Base-by-base conservation (phyloP, 192 early-diverging fungal species). In the Phycomyces blakesleeanus region DNA sequence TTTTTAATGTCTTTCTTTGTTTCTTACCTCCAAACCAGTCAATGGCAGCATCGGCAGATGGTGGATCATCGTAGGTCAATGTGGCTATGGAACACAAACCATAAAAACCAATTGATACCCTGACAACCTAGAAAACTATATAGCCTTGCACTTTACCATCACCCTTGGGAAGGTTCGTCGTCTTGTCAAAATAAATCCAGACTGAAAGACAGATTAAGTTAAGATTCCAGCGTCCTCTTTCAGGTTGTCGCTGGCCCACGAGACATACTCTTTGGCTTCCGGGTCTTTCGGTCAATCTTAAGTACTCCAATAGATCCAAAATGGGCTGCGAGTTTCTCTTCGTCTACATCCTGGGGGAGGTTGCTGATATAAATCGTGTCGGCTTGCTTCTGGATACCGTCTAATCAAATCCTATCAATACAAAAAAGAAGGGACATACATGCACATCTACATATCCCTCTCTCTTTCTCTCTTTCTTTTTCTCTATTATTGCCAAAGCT, bases 331-430 rank as follows among this genome's bases (percentile, higher is more conserved):
- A 91, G 69, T 34, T 80, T 80, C 16, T 79, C 74, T 64, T 88
- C 89, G 5, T 88, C 84, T 51, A 82, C 78, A 39, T 78, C 74
- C 38, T 80, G 67, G 26, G 82, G 81, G 24, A 91, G 72, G 29
- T 81, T 81, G 25, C 78, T 83, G 57, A 91, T 85, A 64, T 90
- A 91, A 37, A 91, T 73, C 5, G 89, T 91, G 59, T 91, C 89
- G 15, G 68, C 66, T 25, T 64, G 68, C 16, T 27, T 61, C 15
- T 67, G 61, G 11, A 64, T 59, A 51, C 55, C 47, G 22, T 50
- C 53, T 57, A 44, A 37, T 21, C 11, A 50, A 55, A 41, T 20
- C 26, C 29, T 24, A 51, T 16, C 10, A 34, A 18, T 49, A 55
- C 20, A 56, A 37, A 9, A 37, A 0, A 53, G n/a, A n/a, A n/a